phyloP scores from a whole-genome alignment of 2,329 filamentous ascomycete species.

The Ustulina deusta region DNA sequence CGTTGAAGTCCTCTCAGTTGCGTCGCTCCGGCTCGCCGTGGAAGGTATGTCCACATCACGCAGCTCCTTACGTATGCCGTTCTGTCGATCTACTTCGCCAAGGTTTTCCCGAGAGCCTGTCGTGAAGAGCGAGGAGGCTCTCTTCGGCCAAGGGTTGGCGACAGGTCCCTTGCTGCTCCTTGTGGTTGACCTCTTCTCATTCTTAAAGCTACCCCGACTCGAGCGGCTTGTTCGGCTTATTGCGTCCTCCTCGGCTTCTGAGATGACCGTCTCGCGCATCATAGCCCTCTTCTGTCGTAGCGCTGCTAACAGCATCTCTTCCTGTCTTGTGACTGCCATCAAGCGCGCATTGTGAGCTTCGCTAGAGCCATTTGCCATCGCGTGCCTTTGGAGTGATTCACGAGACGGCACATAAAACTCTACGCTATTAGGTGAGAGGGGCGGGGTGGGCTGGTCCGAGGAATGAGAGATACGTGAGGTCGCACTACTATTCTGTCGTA shows the following conservation, averaged over 20 bases:
- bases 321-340: conserved; percentile 69
- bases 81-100: conserved; percentile 6
- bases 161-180: neutral
- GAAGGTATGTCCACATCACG: conserved; percentile 29
- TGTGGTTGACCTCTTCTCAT: conserved; percentile 21
- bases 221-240: conserved; percentile 33
- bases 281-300: conserved; percentile 67
- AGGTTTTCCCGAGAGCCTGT: conserved; percentile 25
- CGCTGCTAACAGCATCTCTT: conserved; percentile 69
- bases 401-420: conserved; percentile 61
- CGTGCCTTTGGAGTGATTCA: conserved; percentile 51
- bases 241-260: conserved; percentile 57
- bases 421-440: conserved; percentile 64
- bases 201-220: conserved; percentile 22
- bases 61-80: conserved; percentile 6
- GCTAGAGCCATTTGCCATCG: conserved; percentile 40
- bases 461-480: conserved; percentile 49
- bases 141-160: conserved; percentile 26
- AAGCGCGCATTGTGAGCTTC: conserved; percentile 57
- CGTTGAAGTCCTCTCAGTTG: conserved; percentile 31
- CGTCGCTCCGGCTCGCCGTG: conserved; percentile 29
- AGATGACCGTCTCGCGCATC: conserved; percentile 63
- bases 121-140: conserved; percentile 22
- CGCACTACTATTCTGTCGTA: conserved; percentile 36
- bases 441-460: conserved; percentile 61